Conservation (phyloP, 768 basidiomycete species). For the Russula ochroleuca region DNA sequence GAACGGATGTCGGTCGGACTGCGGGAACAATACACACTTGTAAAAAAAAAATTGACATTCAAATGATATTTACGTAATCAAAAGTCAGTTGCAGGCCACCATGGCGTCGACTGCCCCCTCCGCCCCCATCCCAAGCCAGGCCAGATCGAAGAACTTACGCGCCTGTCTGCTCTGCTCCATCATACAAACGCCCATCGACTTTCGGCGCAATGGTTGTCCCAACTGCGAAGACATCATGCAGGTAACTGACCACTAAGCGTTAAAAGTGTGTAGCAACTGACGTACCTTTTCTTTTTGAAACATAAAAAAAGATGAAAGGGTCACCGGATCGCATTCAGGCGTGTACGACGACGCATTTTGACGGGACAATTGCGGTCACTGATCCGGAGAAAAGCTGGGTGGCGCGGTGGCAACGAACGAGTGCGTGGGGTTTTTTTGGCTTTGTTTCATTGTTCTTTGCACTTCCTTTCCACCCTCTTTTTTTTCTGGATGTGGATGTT, state of each 20-base stretch:
- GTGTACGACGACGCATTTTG: conserved; percentile 91
- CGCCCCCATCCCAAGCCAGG: conserved; percentile 51
- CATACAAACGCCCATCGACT: conserved; percentile 79
- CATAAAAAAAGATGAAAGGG: conserved; percentile 70
- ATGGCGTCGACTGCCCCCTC: conserved; percentile 21
- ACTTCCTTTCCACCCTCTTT: not conserved
- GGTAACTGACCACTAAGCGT: conserved; percentile 43
- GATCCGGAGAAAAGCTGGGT: conserved; percentile 92
- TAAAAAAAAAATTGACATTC: no score
- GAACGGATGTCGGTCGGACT: no score
- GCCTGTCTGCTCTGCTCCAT: conserved; percentile 94
- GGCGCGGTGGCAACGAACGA: conserved; percentile 90
- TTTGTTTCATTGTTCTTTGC: not conserved
- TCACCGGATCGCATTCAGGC: conserved; percentile 74
- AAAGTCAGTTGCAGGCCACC: not conserved
- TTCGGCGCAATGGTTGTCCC: conserved; percentile 83
- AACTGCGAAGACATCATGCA: conserved; percentile 96
- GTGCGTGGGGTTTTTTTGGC: conserved; percentile 44
- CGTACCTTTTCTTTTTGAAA: not conserved
- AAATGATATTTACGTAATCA: conserved; percentile 2
- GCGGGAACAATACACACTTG: no score
- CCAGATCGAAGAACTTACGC: conserved; percentile 69
- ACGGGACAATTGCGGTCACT: conserved; percentile 85
- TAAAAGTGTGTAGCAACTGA: not conserved
- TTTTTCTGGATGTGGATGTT: not conserved